Evolutionary conservation across 306 rosid species (phyloP), one percentile per base, ranked within the genome.

Genomic region (Vachellia collinsii): DNA sequence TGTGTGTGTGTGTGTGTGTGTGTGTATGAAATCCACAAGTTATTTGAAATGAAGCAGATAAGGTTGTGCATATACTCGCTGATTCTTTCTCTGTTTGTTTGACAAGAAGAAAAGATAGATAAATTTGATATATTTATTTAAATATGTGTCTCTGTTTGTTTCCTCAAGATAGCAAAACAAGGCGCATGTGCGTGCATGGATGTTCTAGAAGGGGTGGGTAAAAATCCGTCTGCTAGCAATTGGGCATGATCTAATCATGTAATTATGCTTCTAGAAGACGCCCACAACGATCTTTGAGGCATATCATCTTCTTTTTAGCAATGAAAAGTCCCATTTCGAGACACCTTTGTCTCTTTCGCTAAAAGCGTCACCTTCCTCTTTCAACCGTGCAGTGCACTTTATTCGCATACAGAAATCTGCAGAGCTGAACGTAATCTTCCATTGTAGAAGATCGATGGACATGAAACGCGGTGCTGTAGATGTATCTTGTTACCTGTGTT

Each of bases 401-500:
- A 23, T 67, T 43, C 77, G 44, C 22, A 8, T 74, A 23, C 19
- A 42, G 7, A 65, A n/a, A 56, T 5, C 72, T 43, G 16, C 76
- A 73, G 23, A 41, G 20, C 46, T 86, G 70, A 46, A 16, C 63
- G 20, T 37, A n/a, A 17, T 44, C 64, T 53, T 20, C 5, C 36
- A 0, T 54, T 56, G 3, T 46, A 46, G 51, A 53, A 42, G 78
- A 88, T 80, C 34, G 34, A 29, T 29, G 91, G 87, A 81, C 38
- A 11, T 68, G 72, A 76, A 69, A 67, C 48, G 64, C 41, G 34
- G 34, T 29, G 20, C 77, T 75, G 73, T n/a, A 56, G 89, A 85
- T 62, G 41, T 83, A 8, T 88, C 97, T 67, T 79, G 86, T 62
- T 86, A 83, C 83, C 79, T 90, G 53, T 86, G 89, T 69, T 82